Percentiles rank a stretch among this genome's conserved stretches.
Evolutionary conservation across 1,139 yeast species (phyloP).

Genomic region (Hemisphaericaspora xylanilytica): DNA sequence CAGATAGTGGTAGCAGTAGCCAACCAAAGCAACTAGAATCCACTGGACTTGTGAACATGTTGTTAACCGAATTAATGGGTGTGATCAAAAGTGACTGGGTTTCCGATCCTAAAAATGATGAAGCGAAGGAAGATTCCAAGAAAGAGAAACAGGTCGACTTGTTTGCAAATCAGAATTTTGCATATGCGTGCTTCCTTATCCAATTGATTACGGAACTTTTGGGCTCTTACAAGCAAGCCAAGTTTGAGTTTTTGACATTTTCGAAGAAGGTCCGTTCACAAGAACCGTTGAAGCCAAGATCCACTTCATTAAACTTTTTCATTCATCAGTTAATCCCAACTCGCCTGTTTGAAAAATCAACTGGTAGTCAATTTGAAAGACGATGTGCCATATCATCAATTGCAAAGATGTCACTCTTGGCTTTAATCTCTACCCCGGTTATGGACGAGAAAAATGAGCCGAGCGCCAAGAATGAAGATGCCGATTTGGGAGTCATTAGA

Average conservation of each 20-base stretch:
- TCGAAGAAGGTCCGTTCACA: conserved; percentile 51
- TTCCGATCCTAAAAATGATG: conserved; percentile 26
- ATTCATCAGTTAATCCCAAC: conserved; percentile 73
- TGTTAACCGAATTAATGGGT: conserved; percentile 64
- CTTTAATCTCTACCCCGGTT: conserved; percentile 56
- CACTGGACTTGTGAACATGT: conserved; percentile 60
- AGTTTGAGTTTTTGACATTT: conserved; percentile 76
- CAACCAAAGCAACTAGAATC: conserved; percentile 23
- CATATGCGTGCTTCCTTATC: conserved; percentile 66
- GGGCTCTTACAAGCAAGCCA: conserved; percentile 76
- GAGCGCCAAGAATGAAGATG: conserved; percentile 54
- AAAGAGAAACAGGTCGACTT: conserved; percentile 26
- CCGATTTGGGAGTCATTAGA: conserved; percentile 70
- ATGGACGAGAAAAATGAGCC: conserved; percentile 40
- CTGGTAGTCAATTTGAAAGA: conserved; percentile 37
- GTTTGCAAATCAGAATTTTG: conserved; percentile 48
- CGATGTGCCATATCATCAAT: conserved; percentile 47
- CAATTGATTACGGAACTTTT: conserved; percentile 69
- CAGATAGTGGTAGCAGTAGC: background rate
- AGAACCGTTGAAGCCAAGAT: conserved; percentile 51
- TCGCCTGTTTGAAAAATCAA: conserved; percentile 34
- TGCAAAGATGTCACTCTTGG: conserved; percentile 53
- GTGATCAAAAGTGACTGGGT: conserved; percentile 53
- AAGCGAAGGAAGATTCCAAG: conserved; percentile 16
- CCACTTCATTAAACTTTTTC: conserved; percentile 74